A percentile compares a stretch with the other conserved stretches of the same genome.
Conservation (phyloP, 768 basidiomycete species). For the Suillus subalutaceus region DNA sequence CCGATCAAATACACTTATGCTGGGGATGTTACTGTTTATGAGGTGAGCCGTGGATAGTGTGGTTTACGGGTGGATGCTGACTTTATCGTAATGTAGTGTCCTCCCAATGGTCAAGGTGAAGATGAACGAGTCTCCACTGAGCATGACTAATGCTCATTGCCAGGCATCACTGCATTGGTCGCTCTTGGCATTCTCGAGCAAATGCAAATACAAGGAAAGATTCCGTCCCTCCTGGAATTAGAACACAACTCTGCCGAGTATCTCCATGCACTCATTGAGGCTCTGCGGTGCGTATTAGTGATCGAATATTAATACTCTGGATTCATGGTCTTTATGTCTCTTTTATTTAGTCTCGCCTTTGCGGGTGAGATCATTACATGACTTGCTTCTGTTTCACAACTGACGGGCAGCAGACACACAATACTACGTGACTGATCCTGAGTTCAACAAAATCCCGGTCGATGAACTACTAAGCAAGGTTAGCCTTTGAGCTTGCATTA, state of each 20-base stretch:
- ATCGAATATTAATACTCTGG: not conserved
- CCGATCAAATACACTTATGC: slow-evolving; percentile 92
- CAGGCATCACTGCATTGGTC: slow-evolving; percentile 88
- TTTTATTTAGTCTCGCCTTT: slow-evolving; percentile 58
- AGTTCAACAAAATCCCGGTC: slow-evolving; percentile 75
- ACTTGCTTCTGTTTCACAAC: not conserved
- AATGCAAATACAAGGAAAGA: slow-evolving; percentile 74
- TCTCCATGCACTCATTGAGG: slow-evolving; percentile 84
- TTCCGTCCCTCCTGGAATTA: slow-evolving; percentile 71
- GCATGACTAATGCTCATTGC: slow-evolving; percentile 4
- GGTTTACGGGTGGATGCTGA: not conserved
- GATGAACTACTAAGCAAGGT: slow-evolving; percentile 86
- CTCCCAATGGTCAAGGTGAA: slow-evolving; percentile 92
- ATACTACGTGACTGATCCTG: slow-evolving; percentile 93
- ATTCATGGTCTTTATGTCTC: slow-evolving; percentile 11
- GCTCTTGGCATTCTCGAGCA: slow-evolving; percentile 92
- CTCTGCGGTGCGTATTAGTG: slow-evolving; percentile 59
- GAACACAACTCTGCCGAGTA: slow-evolving; percentile 93
- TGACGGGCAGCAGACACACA: slow-evolving; percentile 60
- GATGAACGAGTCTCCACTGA: not conserved
- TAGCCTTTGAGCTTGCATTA: slow-evolving; percentile 11
- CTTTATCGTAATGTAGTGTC: slow-evolving; percentile 57
- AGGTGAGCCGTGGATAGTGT: slow-evolving; percentile 51
- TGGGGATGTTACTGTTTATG: slow-evolving; percentile 85
- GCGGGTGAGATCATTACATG: slow-evolving; percentile 54